Conservation (phyloP, 176 grass and related monocot species). For the barley (Hordeum vulgare) region MorexV3_pseudomolecules_assembly NC_058523.1:83406331-83406830, state of each 20-base stretch:
- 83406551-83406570: neutral
- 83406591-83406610: slow-evolving; percentile 2
- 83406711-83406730: neutral
- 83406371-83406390: neutral
- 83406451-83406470: neutral
- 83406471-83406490: neutral
- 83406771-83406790: neutral
- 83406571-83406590: slow-evolving; percentile 1
- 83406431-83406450: neutral
- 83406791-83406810: neutral
- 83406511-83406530: neutral
- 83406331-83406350: neutral
- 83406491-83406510: neutral
- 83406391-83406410: neutral
- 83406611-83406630: neutral
- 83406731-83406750: slow-evolving; percentile 23
- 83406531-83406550: slow-evolving; percentile 10
- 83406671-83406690: neutral
- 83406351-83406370: neutral
- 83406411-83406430: neutral
- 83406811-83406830: no score
- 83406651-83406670: neutral
- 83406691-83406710: neutral
- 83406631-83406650: neutral
- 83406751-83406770: neutral